Conservation (phyloP, 805 yeast genomes). For the Cyberlindnera maritima region DNA sequence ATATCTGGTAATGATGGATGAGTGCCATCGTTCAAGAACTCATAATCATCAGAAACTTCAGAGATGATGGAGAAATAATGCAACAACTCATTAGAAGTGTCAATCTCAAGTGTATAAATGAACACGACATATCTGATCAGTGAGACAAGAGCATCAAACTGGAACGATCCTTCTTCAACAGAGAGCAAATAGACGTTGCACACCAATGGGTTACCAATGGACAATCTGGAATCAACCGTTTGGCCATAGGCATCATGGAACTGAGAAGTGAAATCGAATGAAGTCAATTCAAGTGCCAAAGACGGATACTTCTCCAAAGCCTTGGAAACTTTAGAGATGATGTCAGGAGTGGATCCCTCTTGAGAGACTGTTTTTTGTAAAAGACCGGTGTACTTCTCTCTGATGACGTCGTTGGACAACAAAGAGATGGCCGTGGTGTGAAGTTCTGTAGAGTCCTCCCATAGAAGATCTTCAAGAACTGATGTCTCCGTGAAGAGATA, state of each 20-base stretch:
- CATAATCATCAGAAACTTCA: conserved; percentile 39
- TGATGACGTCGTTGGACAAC: conserved; percentile 6
- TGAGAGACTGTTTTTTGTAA: conserved; percentile 6
- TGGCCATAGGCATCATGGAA: conserved; percentile 30
- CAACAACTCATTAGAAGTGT: conserved; percentile 11
- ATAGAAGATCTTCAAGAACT: conserved; percentile 13
- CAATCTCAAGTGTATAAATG: conserved; percentile 21
- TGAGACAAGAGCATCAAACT: conserved; percentile 15
- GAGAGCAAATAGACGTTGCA: conserved; percentile 35
- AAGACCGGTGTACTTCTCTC: conserved; percentile 5
- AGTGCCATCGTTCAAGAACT: conserved; percentile 27
- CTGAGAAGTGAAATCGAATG: conserved; percentile 19
- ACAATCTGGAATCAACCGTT: conserved; percentile 34
- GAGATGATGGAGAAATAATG: conserved; percentile 33
- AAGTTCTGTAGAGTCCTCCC: conserved; percentile 9
- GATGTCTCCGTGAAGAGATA: conserved; percentile 14
- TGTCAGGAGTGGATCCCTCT: conserved; percentile 3
- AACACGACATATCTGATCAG: conserved; percentile 28
- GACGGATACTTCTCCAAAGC: conserved; percentile 19
- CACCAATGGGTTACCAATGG: conserved; percentile 48
- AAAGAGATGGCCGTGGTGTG: conserved; percentile 7
- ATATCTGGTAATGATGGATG: not conserved
- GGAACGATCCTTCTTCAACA: conserved; percentile 11
- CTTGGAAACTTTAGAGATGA: conserved; percentile 8
- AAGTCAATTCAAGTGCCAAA: not conserved